Conservation (phyloP, 129 eudicot genomes). For the Tanacetum coccineum region DNA sequence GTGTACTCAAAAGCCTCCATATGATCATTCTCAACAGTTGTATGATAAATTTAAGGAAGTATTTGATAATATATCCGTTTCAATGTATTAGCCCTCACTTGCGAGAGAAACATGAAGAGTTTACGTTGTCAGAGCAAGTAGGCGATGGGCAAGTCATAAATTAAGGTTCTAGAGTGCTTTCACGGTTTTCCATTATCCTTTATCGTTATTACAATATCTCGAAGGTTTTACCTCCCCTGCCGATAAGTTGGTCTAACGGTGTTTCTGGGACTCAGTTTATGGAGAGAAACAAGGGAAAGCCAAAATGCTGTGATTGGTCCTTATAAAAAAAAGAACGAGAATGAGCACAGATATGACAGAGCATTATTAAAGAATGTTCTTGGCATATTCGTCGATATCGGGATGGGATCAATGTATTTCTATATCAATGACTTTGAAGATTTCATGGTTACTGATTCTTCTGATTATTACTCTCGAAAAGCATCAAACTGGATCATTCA, state of each 20-base stretch:
- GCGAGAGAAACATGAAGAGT: constrained; percentile 54
- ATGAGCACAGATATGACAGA: constrained; percentile 78
- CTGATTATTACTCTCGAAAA: constrained; percentile 76
- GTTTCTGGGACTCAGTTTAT: constrained; percentile 69
- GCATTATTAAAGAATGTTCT: constrained; percentile 64
- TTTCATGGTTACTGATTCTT: constrained; percentile 60
- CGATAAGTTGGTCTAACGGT: constrained; percentile 62
- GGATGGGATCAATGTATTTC: constrained; percentile 61
- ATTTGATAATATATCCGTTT: constrained; percentile 43
- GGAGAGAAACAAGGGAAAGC: constrained; percentile 51
- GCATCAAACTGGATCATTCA: constrained; percentile 77
- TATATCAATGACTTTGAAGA: constrained; percentile 68
- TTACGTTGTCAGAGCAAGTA: constrained; percentile 55
- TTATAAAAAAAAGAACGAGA: constrained; percentile 82
- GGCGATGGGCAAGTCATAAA: constrained; percentile 59
- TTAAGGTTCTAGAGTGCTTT: constrained; percentile 68
- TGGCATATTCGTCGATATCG: constrained; percentile 62
- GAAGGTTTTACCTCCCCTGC: constrained; percentile 52
- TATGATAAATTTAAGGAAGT: constrained; percentile 66
- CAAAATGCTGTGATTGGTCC: constrained; percentile 60
- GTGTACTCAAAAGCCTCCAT: constrained; percentile 78
- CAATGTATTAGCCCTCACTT: constrained; percentile 57
- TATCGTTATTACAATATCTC: constrained; percentile 62
- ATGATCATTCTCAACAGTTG: constrained; percentile 66
- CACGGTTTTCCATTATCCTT: constrained; percentile 53